Conservation (phyloP, 305 asterid genomes). For the Fraxinus floribunda region DNA sequence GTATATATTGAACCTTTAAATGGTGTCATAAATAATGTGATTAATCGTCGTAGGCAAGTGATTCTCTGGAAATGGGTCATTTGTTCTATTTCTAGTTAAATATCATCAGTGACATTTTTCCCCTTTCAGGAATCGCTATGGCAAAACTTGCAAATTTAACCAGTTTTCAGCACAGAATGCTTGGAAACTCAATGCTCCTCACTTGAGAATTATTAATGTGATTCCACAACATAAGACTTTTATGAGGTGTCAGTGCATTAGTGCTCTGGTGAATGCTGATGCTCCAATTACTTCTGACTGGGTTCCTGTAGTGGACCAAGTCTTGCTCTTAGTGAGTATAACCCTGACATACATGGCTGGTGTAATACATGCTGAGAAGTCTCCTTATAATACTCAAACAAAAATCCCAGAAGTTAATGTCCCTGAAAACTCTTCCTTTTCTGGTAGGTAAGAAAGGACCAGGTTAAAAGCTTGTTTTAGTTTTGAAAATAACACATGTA, state of each 20-base stretch:
- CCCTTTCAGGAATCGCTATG: constrained; percentile 27
- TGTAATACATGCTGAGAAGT: constrained; percentile 51
- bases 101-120: not conserved
- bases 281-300: constrained; percentile 51
- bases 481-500: constrained; percentile 23
- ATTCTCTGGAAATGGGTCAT: not conserved
- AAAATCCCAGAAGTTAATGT: constrained; percentile 36
- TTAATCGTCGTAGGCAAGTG: not conserved
- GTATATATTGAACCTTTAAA: not conserved
- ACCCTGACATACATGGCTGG: constrained; percentile 86
- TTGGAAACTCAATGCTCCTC: constrained; percentile 33
- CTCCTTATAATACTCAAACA: constrained; percentile 30
- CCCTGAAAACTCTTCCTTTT: constrained; percentile 50
- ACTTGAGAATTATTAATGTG: constrained; percentile 29
- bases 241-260: constrained; percentile 47
- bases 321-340: constrained; percentile 73
- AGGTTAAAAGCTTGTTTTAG: constrained; percentile 35
- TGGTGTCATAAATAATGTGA: not conserved
- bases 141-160: constrained; percentile 33
- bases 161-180: constrained; percentile 34
- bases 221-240: constrained; percentile 33
- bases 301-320: constrained; percentile 71
- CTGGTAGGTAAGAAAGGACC: constrained; percentile 95
- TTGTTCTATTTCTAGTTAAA: not conserved
- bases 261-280: constrained; percentile 58